Evolutionary conservation across 192 early-diverging fungal species (phyloP), one percentile per base, ranked within the genome.

Genomic region (Coemansia sp.): DNA sequence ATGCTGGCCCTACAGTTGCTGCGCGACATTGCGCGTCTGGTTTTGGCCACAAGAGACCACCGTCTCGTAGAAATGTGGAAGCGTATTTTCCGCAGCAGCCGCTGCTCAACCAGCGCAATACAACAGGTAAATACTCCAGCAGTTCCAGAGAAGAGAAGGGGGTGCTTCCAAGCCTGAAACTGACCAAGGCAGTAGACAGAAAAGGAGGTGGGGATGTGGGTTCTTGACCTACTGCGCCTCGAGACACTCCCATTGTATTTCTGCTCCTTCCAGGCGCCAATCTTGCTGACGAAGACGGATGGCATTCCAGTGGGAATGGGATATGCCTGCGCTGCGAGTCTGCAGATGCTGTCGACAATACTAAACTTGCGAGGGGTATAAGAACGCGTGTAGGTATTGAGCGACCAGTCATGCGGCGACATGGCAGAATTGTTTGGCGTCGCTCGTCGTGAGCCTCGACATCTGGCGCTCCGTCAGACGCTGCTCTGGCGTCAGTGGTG

Each of bases 11-110:
- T 24, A 5, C 74, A 70, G 44, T 50, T 76, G 58, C 24, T 58
- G 32, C 23, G 25, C n/a, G 74, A 76, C 31, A 27, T 76, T 59
- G 68, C 60, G 28, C 55, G 44, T 26, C 64, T 76, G 48, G 52
- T 67, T n/a, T 21, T 41, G 49, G 51, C 19, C 14, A 76, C 74
- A n/a, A 44, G 74, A 22, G 56, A 67, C 60, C 5, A 18, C 18
- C 74, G 74, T 10, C 48, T 62, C 26, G 68, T 62, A 32, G 68
- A 60, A 25, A 50, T 76, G 60, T 76, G 74, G 74, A 61, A 31
- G 52, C 62, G 27, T 44, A 28, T 71, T 21, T 76, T 60, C 27
- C 50, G 32, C 7, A 32, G 23, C n/a, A 12, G 22, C 9, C 22
- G 32, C 31, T 21, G 21, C 14, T 16, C 38, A 30, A 59, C 6